Conservation (phyloP, 352 stramenopile species). For the Pythium chondricola region DNA sequence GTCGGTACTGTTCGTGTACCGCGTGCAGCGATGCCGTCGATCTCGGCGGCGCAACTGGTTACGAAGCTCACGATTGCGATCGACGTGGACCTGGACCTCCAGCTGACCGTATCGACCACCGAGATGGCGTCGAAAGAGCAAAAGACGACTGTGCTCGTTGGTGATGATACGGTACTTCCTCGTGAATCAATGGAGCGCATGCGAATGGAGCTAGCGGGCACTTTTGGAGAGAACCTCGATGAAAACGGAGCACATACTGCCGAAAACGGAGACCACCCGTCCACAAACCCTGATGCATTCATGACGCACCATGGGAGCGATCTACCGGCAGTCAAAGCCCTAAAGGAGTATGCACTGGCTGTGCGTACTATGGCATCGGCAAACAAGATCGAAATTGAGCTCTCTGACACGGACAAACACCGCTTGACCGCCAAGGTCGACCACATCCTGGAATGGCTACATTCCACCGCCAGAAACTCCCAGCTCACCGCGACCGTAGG, state of each 20-base stretch:
- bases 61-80: slow-evolving; percentile 11
- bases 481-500: background rate
- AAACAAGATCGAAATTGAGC: slow-evolving; percentile 3
- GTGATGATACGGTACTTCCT: slow-evolving; percentile 9
- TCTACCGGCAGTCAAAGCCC: background rate
- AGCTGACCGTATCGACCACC: slow-evolving; percentile 6
- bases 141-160: slow-evolving; percentile 1
- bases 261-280: background rate
- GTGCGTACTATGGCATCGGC: slow-evolving; percentile 4
- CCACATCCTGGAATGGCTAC: slow-evolving; percentile 6
- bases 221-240: slow-evolving; percentile 3
- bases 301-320: background rate
- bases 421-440: slow-evolving; percentile 7
- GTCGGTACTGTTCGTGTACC: slow-evolving; percentile 2
- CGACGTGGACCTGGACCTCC: slow-evolving; percentile 8
- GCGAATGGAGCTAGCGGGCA: background rate
- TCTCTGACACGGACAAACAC: slow-evolving; percentile 9
- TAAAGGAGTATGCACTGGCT: slow-evolving; percentile 1
- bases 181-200: background rate
- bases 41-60: slow-evolving; percentile 2
- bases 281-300: too few species aligned
- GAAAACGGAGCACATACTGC: background rate
- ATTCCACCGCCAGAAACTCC: too few species aligned
- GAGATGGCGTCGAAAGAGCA: slow-evolving; percentile 4
- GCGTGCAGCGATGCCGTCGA: background rate